These are phyloP conservation scores for Podaxis sp. DNA, from an alignment of 768 basidiomycete genomes.

Conservation along the genomic window DNA sequence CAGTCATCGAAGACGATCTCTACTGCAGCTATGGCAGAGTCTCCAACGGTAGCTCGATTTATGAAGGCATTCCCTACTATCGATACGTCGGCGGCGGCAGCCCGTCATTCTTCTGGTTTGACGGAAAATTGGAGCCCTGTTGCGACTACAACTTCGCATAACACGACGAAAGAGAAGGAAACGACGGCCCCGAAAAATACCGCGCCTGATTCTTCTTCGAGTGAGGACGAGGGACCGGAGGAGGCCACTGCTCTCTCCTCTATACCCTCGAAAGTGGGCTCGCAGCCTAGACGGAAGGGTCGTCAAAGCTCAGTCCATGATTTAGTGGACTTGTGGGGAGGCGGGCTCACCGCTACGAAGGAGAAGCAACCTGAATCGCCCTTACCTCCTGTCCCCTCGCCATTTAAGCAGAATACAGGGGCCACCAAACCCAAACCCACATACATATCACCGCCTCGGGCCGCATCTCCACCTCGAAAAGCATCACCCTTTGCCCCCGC, in stretches of 20 bases:
- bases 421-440: conserved; percentile 5
- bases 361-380: conserved; percentile 36
- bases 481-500: not conserved
- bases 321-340: conserved; percentile 77
- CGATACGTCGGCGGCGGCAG: conserved; percentile 24
- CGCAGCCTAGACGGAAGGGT: conserved; percentile 43
- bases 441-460: conserved; percentile 11
- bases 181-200: conserved; percentile 28
- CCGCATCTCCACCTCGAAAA: conserved; percentile 14
- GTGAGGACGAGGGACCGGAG: conserved; percentile 60
- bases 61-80: conserved; percentile 36
- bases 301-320: conserved; percentile 85
- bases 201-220: conserved; percentile 37
- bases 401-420: conserved; percentile 7
- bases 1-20: conserved; percentile 18
- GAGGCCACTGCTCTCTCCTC: conserved; percentile 33
- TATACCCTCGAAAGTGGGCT: conserved; percentile 22
- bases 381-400: not conserved
- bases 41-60: conserved; percentile 39
- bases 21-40: conserved; percentile 25
- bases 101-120: conserved; percentile 16
- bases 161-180: conserved; percentile 13
- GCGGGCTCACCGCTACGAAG: conserved; percentile 39
- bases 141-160: conserved; percentile 20
- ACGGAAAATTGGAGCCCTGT: conserved; percentile 55